A percentile compares a stretch with the other conserved stretches of the same genome.
Conservation (phyloP, 208 protist genomes). For the Acanthamoeba sp. region DNA sequence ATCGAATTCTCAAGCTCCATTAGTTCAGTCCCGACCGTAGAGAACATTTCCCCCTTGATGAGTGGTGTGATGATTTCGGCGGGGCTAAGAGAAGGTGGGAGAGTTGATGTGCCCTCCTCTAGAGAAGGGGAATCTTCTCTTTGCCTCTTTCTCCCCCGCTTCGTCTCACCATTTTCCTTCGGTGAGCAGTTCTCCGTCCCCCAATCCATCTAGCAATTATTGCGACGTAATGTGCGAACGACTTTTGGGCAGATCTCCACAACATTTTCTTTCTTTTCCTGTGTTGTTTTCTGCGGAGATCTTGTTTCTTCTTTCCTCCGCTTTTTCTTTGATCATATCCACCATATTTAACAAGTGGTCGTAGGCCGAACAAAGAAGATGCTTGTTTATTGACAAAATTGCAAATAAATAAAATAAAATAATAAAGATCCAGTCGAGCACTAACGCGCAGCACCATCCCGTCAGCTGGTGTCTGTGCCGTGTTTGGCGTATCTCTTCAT, state of each 20-base stretch:
- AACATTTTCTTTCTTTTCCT: too few relatives aligned
- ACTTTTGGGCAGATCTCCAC: too few relatives aligned
- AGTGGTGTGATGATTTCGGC: neutral
- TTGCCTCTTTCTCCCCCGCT: slow-evolving; percentile 9
- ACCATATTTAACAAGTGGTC: too few relatives aligned
- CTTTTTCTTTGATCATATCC: too few relatives aligned
- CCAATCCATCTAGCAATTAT: neutral
- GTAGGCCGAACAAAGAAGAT: too few relatives aligned
- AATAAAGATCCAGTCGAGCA: too few relatives aligned
- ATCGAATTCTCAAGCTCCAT: slow-evolving; percentile 57
- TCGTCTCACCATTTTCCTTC: neutral
- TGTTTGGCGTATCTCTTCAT: neutral
- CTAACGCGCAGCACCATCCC: too few relatives aligned
- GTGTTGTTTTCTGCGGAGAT: too few relatives aligned
- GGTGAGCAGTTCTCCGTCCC: neutral
- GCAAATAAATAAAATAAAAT: too few relatives aligned
- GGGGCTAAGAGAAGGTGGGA: neutral
- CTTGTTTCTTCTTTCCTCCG: too few relatives aligned
- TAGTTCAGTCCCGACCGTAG: neutral
- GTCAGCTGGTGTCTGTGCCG: neutral
- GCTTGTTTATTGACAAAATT: too few relatives aligned
- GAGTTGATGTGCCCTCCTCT: neutral
- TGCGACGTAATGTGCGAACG: too few relatives aligned
- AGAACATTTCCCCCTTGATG: slow-evolving; percentile 60
- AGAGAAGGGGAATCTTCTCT: slow-evolving; percentile 15